These are phyloP conservation scores for Actinomortierella ambigua DNA, from an alignment of 371 early-diverging fungal genomes.

Conservation along the genomic window DNA sequence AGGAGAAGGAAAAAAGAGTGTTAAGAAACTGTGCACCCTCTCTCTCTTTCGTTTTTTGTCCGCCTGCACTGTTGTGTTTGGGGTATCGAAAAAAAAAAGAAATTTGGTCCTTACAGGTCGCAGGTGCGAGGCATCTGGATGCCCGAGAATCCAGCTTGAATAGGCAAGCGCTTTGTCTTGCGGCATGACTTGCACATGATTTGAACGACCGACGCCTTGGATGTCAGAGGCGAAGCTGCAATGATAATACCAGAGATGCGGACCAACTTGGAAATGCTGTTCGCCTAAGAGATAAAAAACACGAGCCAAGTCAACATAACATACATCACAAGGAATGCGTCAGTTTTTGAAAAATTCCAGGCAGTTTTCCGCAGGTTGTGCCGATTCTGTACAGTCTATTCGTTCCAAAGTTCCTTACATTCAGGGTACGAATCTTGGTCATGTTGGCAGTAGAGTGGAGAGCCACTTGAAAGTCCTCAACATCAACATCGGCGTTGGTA, in stretches of 20 bases:
- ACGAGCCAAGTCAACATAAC: too few relatives aligned
- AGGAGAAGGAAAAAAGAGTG: slow-evolving; percentile 4
- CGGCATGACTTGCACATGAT: slow-evolving; percentile 91
- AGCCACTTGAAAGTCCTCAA: slow-evolving; percentile 84
- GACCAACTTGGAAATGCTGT: slow-evolving; percentile 92
- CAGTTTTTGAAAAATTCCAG: too few relatives aligned
- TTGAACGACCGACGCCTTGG: slow-evolving; percentile 88
- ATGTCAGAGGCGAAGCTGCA: slow-evolving; percentile 88
- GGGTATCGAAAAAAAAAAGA: not conserved
- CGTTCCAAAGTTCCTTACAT: too few relatives aligned
- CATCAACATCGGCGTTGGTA: slow-evolving; percentile 50
- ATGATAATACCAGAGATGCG: slow-evolving; percentile 98
- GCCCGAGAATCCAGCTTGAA: slow-evolving; percentile 87
- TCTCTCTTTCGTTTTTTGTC: not conserved
- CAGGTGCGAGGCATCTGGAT: slow-evolving; percentile 88
- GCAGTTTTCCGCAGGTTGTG: too few relatives aligned
- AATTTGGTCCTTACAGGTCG: slow-evolving; percentile 61
- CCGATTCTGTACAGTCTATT: too few relatives aligned
- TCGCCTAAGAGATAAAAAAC: slow-evolving; percentile 59
- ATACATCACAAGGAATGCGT: too few relatives aligned
- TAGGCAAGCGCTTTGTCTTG: slow-evolving; percentile 74
- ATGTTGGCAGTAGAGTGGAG: slow-evolving; percentile 85
- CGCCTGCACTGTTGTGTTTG: not conserved
- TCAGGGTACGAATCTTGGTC: slow-evolving; percentile 84
- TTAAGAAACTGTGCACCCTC: slow-evolving; percentile 2